Base-by-base conservation (phyloP, 129 eudicot species). In the Arctium minus region DNA sequence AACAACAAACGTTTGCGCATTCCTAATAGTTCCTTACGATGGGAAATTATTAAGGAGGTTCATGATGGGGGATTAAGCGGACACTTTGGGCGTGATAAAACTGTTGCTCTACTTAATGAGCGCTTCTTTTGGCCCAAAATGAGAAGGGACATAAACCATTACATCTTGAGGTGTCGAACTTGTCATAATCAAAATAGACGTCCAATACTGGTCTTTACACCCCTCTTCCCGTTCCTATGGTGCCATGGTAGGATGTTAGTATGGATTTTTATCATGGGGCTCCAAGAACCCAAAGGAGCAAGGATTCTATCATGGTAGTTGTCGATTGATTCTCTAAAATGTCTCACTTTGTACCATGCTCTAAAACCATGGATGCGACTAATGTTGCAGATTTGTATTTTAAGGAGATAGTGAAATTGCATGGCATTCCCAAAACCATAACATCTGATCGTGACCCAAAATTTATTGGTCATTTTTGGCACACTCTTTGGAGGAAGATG, bases 81-180 rank as follows among this genome's bases (percentile, higher is more conserved):
- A 1, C 70, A 46, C 12, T 15, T 71, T 42, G 77, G 83, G 10
- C 1, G 77, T 30, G 83, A 80, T 30, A 80, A 80, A 9, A 72
- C 56, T 3, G 4, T 72, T 15, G 50, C 73, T 32, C 2, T 46
- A 7, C 15, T 80, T 3, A 11, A 80, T 8, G 78, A 46, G 32
- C 17, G n/a, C 1, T 71, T 22, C 11, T 80, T 13, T 68, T 78
- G 62, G 79, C 79, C 79, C 7, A 75, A 32, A 36, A 48, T 75
- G 39, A 35, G 8, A 13, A 4, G 79, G 1, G 67, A 75, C 15
- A 69, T 48, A 27, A 18, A 5, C 6, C 68, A 44, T 9, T 65
- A 44, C 68, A 75, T 46, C 7, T 75, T 17, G 36, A 11, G 32
- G 1, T 74, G 65, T 5, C 3, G 1, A 8, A 40, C 33, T 70